Conservation (phyloP, 208 protist genomes). For the Tetramitus jugosus region DNA sequence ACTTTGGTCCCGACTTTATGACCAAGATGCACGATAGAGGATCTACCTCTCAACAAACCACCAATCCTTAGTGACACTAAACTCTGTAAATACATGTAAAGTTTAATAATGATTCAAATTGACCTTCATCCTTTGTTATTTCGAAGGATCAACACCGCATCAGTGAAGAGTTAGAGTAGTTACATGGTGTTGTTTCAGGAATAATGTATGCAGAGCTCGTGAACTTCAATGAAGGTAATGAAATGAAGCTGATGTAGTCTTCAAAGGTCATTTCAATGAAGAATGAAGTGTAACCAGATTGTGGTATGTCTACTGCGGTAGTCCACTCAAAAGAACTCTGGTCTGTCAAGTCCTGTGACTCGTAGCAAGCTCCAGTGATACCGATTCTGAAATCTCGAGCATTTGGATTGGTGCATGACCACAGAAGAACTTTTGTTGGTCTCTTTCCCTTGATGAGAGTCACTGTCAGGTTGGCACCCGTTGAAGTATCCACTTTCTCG, state of each 20-base stretch:
- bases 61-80: no score
- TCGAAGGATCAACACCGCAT: no score
- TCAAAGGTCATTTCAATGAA: not conserved
- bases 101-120: no score
- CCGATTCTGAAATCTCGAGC: not conserved
- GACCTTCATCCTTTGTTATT: no score
- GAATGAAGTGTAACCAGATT: not conserved
- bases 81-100: no score
- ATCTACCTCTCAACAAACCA: no score
- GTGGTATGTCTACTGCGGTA: not conserved
- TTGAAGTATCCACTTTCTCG: no score
- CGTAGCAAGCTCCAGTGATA: not conserved
- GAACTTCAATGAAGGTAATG: not conserved
- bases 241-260: not conserved
- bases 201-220: not conserved
- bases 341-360: no score
- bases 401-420: not conserved
- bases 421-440: not conserved
- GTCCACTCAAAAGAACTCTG: not conserved
- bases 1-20: no score
- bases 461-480: not conserved
- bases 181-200: not conserved
- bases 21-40: no score
- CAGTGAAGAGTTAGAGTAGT: no score
- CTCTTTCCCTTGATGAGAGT: not conserved